Evolutionary conservation across 176 grass and related monocot genomes (phyloP).

Genomic region (Cocos nucifera): DNA sequence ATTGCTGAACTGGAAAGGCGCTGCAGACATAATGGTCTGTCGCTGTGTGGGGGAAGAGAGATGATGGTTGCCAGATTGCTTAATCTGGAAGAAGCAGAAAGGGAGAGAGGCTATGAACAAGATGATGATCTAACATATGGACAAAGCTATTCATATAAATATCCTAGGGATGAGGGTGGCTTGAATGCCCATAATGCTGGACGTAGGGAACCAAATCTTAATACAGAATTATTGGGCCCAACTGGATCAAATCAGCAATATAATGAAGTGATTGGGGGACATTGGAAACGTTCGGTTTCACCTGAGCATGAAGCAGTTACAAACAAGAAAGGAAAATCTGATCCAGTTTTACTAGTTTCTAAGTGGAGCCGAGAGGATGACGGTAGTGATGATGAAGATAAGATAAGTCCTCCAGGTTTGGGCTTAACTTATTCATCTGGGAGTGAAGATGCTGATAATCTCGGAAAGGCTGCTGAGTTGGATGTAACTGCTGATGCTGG

Average conservation of each 20-base stretch:
- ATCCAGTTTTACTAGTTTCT: conserved; percentile 78
- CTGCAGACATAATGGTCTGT: conserved; percentile 90
- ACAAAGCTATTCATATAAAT: conserved; percentile 24
- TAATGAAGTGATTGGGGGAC: conserved; percentile 17
- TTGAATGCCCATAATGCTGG: conserved; percentile 24
- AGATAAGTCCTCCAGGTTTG: conserved; percentile 40
- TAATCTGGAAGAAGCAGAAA: conserved; percentile 85
- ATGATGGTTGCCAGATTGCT: conserved; percentile 96
- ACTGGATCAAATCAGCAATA: conserved; percentile 16
- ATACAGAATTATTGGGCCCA: conserved; percentile 18
- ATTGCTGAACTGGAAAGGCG: conserved; percentile 88
- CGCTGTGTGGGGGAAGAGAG: conserved; percentile 78
- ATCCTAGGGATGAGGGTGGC: conserved; percentile 34
- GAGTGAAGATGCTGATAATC: conserved; percentile 62
- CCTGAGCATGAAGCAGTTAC: conserved; percentile 19
- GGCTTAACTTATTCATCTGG: conserved; percentile 92
- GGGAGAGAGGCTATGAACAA: conserved; percentile 49
- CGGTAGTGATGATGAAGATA: conserved; percentile 51
- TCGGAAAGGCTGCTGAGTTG: conserved; percentile 33
- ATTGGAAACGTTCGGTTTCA: conserved; percentile 16
- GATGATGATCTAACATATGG: conserved; percentile 49
- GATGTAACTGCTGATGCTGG: conserved; percentile 26
- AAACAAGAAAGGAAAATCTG: conserved; percentile 47
- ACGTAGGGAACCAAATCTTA: conserved; percentile 27
- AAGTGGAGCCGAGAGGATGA: conserved; percentile 95